Evolutionary conservation across 2,329 filamentous ascomycete species (phyloP), one percentile per base, ranked within the genome.

Genomic region (Claviceps sp.): DNA sequence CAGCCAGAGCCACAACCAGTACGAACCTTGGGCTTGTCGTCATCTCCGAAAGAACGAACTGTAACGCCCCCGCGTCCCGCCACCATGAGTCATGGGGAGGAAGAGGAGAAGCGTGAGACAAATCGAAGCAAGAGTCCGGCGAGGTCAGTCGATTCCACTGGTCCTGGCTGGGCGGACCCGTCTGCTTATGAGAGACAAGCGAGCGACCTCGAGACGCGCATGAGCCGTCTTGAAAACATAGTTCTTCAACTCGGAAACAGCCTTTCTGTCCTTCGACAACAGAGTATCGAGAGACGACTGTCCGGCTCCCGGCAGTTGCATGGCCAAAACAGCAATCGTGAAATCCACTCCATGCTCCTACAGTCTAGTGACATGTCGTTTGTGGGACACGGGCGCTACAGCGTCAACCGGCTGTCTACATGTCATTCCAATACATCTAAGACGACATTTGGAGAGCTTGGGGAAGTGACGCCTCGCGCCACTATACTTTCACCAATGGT

Each of bases 101-200:
- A 23, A 36, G 44, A 38, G 7, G n/a, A 42, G 3, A 23, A 36
- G 8, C 17, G 11, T 11, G 44, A 36, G n/a, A 29, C 43, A 20
- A 1, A 13, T 22, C 38, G 13, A 37, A 40, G n/a, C 50, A 43
- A 29, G 23, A 37, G 39, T 47, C 17, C 38, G 23, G 22, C 29
- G 13, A 44, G 49, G 20, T 44, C 29, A 34, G 23, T 20, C 3
- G 39, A 46, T 7, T n/a, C 47, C 4, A 13, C 39, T 9, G 45
- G 38, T 6, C 4, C 39, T 9, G 48, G 38, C 39, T 23, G 44
- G n/a, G n/a, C 34, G 22, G 70, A 78, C 56, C 74, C 73, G 16
- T 72, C 71, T 11, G 75, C 69, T 56, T 60, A 81, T 9, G 78
- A 82, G 57, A 71, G 71, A 9, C 71, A 79, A 13, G 69, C 83